Conservation (phyloP, 805 yeast genomes). For the Myxozyma geophila region DNA sequence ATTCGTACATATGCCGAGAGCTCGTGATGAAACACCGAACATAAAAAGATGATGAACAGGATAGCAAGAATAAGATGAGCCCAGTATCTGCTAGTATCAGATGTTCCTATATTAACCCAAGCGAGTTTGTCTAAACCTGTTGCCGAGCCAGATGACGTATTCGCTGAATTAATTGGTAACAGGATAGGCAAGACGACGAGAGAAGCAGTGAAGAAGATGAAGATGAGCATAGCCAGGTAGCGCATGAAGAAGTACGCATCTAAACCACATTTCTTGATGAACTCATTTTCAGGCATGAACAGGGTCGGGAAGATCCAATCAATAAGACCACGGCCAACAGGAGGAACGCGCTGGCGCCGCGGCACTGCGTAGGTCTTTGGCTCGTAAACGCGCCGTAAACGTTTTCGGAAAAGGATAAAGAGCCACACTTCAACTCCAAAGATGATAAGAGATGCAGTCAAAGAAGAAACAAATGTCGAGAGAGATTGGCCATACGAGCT, state of each 20-base stretch:
- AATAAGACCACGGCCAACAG: constrained; percentile 69
- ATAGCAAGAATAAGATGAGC: constrained; percentile 68
- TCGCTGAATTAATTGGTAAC: constrained; percentile 65
- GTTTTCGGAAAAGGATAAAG: constrained; percentile 70
- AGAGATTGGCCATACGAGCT: constrained; percentile 53
- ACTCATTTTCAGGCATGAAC: constrained; percentile 70
- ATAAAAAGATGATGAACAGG: constrained; percentile 60
- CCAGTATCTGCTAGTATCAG: constrained; percentile 55
- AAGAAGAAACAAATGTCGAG: constrained; percentile 72
- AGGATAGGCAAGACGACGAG: constrained; percentile 64
- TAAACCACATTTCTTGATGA: constrained; percentile 83
- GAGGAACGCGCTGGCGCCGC: constrained; percentile 62
- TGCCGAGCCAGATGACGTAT: constrained; percentile 36
- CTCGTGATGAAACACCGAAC: constrained; percentile 61
- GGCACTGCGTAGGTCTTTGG: constrained; percentile 75
- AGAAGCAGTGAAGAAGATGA: constrained; percentile 60
- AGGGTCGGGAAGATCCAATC: constrained; percentile 73
- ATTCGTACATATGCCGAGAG: constrained; percentile 56
- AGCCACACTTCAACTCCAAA: constrained; percentile 64
- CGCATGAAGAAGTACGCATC: constrained; percentile 92
- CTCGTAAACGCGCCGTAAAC: constrained; percentile 75
- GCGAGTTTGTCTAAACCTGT: constrained; percentile 70
- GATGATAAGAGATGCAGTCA: constrained; percentile 68
- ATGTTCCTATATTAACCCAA: constrained; percentile 66
- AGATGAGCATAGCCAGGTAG: constrained; percentile 64